Percentiles rank a stretch among this genome's conserved stretches.
These are phyloP conservation scores for Paraphoma chrysanthemicola DNA, from an alignment of 2,329 filamentous ascomycete genomes.

Conservation along the genomic window DNA sequence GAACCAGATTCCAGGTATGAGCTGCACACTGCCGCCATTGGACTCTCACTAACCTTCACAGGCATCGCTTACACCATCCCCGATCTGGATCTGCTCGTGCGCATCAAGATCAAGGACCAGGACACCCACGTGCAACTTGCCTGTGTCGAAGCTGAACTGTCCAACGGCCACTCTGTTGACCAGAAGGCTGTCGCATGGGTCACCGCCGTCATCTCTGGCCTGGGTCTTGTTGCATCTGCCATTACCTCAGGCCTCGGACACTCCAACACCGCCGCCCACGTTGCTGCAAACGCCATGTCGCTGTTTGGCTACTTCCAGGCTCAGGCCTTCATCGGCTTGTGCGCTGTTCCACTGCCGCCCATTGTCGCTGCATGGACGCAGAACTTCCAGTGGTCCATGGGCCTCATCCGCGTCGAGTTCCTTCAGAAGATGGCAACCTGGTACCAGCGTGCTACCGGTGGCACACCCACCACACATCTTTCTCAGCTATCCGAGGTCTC, in stretches of 20 bases:
- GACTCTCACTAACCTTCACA: constrained; percentile 30
- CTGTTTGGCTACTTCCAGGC: constrained; percentile 94
- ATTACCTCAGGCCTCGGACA: constrained; percentile 90
- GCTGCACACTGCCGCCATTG: constrained; percentile 2
- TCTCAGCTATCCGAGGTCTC: constrained; percentile 77
- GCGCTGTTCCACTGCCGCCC: constrained; percentile 79
- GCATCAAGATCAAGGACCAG: constrained; percentile 79
- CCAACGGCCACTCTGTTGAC: constrained; percentile 92
- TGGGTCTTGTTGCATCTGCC: constrained; percentile 84
- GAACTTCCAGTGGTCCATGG: constrained; percentile 98
- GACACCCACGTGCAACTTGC: constrained; percentile 71
- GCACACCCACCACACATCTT: constrained; percentile 79
- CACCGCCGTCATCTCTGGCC: constrained; percentile 84
- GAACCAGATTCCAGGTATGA: constrained; percentile 69
- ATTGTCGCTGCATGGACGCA: constrained; percentile 94
- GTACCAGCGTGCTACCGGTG: constrained; percentile 94
- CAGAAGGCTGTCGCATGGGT: constrained; percentile 88
- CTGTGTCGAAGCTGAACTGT: constrained; percentile 86
- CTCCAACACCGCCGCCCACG: constrained; percentile 91
- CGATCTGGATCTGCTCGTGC: constrained; percentile 86
- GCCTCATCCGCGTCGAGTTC: constrained; percentile 86
- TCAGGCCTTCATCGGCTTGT: constrained; percentile 89
- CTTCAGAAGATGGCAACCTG: constrained; percentile 89
- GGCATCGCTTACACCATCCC: constrained; percentile 87
- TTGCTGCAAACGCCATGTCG: constrained; percentile 92